phyloP scores from a whole-genome alignment of 2,329 filamentous ascomycete genomes.

The Emmonsiellopsis sp. region DNA sequence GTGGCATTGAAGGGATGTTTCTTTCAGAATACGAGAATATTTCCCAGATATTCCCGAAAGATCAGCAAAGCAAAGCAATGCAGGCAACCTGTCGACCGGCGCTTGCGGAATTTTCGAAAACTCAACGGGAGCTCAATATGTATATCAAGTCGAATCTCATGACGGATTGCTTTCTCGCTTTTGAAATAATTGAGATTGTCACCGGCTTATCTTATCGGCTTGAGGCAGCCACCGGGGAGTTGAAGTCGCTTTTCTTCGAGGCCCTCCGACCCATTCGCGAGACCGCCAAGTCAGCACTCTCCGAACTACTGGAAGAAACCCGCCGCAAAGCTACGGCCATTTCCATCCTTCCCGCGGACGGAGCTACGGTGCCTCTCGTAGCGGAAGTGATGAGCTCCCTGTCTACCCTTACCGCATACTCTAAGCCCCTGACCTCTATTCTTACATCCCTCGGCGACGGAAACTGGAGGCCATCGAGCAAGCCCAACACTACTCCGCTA shows the following conservation, averaged over 20 bases:
- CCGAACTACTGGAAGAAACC: conserved; percentile 75
- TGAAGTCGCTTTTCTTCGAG: conserved; percentile 74
- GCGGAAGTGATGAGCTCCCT: conserved; percentile 78
- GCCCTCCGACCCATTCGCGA: conserved; percentile 83
- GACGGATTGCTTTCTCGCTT: conserved; percentile 90
- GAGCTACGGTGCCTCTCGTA: conserved; percentile 66
- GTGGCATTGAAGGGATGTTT: conserved; percentile 79
- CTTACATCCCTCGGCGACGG: conserved; percentile 88
- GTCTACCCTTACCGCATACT: conserved; percentile 77
- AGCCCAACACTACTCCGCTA: conserved; percentile 60
- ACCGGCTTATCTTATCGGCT: conserved; percentile 68
- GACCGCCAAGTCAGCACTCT: conserved; percentile 78
- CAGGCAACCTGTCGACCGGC: conserved; percentile 68
- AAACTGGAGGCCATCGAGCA: conserved; percentile 63
- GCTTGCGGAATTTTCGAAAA: conserved; percentile 73
- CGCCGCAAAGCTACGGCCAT: conserved; percentile 58
- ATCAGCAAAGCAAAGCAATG: conserved; percentile 74
- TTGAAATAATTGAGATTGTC: conserved; percentile 88
- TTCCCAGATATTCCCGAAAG: conserved; percentile 71
- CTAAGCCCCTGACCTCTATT: conserved; percentile 76
- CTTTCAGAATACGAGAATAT: conserved; percentile 86
- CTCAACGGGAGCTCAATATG: conserved; percentile 75
- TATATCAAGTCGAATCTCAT: conserved; percentile 79
- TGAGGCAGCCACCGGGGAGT: conserved; percentile 72
- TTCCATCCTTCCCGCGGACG: conserved; percentile 64